phyloP scores from a whole-genome alignment of 768 basidiomycete species.

The Leccinum longicurvipes region DNA sequence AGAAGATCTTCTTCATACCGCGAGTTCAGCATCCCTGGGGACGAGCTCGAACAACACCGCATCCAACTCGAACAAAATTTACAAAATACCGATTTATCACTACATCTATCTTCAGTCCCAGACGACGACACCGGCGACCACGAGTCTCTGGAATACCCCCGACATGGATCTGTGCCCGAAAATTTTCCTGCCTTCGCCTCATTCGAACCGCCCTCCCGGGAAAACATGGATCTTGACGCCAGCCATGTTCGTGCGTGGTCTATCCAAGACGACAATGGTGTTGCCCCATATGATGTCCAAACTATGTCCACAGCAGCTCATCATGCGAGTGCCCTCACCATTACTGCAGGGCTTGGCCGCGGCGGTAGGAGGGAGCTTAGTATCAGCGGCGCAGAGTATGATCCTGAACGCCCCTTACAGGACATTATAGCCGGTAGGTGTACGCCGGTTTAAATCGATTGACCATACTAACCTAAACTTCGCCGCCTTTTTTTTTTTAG shows the following conservation, averaged over 20 bases:
- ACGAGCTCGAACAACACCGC: slow-evolving; percentile 72
- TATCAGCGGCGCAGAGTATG: slow-evolving; percentile 78
- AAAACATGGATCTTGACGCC: slow-evolving; percentile 55
- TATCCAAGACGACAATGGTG: slow-evolving; percentile 63
- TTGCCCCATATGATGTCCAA: slow-evolving; percentile 63
- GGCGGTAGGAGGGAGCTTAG: slow-evolving; percentile 49
- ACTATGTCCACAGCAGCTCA: slow-evolving; percentile 84
- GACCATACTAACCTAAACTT: background rate
- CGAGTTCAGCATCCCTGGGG: slow-evolving; percentile 60
- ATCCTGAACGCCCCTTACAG: slow-evolving; percentile 76
- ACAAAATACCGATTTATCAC: slow-evolving; percentile 67
- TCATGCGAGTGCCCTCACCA: slow-evolving; percentile 84
- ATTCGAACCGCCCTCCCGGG: slow-evolving; percentile 54
- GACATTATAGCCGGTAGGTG: slow-evolving; percentile 62
- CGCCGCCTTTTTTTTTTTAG: slow-evolving; percentile 39
- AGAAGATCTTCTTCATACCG: slow-evolving; percentile 25
- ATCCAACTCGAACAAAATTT: slow-evolving; percentile 79
- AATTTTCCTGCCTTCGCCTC: slow-evolving; percentile 58
- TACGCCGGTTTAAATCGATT: background rate
- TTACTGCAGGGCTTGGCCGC: slow-evolving; percentile 74
- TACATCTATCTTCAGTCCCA: slow-evolving; percentile 59
- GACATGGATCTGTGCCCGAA: slow-evolving; percentile 61
- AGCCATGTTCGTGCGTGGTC: slow-evolving; percentile 55
- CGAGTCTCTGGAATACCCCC: slow-evolving; percentile 64
- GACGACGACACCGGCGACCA: slow-evolving; percentile 41